Conservation (phyloP, 2,329 filamentous ascomycete genomes). For the Coniochaeta pulveracea region DNA sequence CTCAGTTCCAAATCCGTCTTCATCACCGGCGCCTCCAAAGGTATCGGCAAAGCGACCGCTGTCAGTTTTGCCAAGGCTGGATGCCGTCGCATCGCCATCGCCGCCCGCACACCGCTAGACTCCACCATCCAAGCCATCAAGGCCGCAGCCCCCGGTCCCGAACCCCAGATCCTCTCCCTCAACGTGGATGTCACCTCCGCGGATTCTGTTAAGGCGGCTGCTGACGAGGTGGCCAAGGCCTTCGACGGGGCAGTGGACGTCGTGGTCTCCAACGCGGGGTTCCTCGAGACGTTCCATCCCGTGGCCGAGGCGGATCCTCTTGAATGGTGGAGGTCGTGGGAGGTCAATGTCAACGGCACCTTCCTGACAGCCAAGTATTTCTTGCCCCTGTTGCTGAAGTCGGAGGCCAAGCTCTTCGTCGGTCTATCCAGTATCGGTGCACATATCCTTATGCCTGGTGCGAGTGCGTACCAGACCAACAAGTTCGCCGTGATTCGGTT, state of each 20-base stretch:
- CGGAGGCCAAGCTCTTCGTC: slow-evolving; percentile 3
- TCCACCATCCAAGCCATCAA: slow-evolving; percentile 24
- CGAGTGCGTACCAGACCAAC: slow-evolving; percentile 1
- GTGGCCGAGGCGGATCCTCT: slow-evolving; percentile 24
- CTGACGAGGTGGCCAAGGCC: slow-evolving; percentile 15
- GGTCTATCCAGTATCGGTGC: background rate
- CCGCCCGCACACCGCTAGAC: slow-evolving; percentile 35
- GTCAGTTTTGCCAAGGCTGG: slow-evolving; percentile 37
- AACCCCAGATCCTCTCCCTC: slow-evolving; percentile 17
- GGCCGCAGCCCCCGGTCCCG: slow-evolving; percentile 17
- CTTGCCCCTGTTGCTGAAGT: slow-evolving; percentile 27
- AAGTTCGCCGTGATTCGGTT: slow-evolving; percentile 4
- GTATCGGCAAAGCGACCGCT: slow-evolving; percentile 13
- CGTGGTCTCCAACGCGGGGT: slow-evolving; percentile 28
- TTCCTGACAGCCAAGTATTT: slow-evolving; percentile 34
- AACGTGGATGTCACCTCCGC: slow-evolving; percentile 21
- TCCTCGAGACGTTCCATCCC: slow-evolving; percentile 22
- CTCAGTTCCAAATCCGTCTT: slow-evolving; percentile 14
- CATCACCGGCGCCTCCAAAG: slow-evolving; percentile 15
- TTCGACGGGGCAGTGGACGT: slow-evolving; percentile 19
- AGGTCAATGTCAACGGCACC: slow-evolving; percentile 38
- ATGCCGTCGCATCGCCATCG: slow-evolving; percentile 34
- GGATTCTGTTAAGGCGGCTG: slow-evolving; percentile 21
- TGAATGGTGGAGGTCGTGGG: slow-evolving; percentile 34
- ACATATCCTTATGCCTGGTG: background rate